Conservation (phyloP, 805 yeast species). For the Lachancea quebecensis region DNA sequence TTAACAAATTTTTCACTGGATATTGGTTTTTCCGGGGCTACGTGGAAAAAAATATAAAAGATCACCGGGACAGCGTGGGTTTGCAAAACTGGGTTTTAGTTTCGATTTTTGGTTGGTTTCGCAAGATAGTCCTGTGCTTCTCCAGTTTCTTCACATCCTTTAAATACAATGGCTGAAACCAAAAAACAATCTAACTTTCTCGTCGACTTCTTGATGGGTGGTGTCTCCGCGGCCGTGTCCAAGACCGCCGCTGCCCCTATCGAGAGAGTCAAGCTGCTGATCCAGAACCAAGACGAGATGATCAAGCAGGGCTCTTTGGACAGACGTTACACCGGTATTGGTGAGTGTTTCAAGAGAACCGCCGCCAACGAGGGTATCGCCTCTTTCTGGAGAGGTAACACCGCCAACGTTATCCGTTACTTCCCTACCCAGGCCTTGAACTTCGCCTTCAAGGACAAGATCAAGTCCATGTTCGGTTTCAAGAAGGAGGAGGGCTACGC, state of each 20-base stretch:
- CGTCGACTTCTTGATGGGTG: constrained; percentile 88
- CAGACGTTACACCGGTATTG: constrained; percentile 80
- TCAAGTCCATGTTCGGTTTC: constrained; percentile 93
- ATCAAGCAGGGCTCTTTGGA: constrained; percentile 93
- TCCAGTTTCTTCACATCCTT: background rate
- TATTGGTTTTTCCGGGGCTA: background rate
- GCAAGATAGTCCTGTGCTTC: too few relatives aligned
- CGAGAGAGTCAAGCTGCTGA: constrained; percentile 92
- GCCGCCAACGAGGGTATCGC: constrained; percentile 86
- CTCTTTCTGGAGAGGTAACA: constrained; percentile 99
- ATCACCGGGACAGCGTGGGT: background rate
- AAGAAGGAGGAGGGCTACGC: constrained; percentile 92
- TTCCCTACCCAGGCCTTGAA: constrained; percentile 99
- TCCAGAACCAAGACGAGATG: constrained; percentile 98
- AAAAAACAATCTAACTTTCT: constrained; percentile 39
- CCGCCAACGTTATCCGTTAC: constrained; percentile 97
- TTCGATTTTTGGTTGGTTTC: background rate
- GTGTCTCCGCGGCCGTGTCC: constrained; percentile 98
- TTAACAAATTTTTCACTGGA: too few relatives aligned
- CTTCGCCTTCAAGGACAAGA: constrained; percentile 97
- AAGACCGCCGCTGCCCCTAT: constrained; percentile 98
- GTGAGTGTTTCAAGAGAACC: constrained; percentile 91
- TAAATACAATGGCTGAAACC: constrained; percentile 17
- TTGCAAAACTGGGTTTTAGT: background rate
- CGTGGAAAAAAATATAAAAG: background rate